Evolutionary conservation across 345 rosid genomes (phyloP).

Genomic region (Lumnitzera racemosa): DNA sequence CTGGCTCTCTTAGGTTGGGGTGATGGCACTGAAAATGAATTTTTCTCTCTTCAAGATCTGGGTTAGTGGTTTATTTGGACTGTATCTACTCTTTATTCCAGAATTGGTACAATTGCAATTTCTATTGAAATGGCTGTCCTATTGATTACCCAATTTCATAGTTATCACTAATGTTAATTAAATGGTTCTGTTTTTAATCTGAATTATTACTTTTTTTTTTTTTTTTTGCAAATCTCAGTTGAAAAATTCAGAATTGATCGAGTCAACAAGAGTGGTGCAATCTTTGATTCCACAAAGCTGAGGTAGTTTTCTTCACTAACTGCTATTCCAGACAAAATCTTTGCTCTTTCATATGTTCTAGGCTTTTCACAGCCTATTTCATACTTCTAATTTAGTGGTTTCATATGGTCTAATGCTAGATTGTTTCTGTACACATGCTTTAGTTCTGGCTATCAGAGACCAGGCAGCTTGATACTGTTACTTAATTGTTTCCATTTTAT

Average conservation of each 20-base stretch:
- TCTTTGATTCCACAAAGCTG: slow-evolving; percentile 77
- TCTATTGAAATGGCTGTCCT: no score
- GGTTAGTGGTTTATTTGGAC: slow-evolving; percentile 32
- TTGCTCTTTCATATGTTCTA: slow-evolving; percentile 1
- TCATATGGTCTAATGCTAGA: no score
- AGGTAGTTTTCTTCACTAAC: slow-evolving; percentile 38
- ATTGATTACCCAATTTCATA: no score
- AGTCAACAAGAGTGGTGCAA: slow-evolving; percentile 83
- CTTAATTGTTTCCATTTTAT: no score
- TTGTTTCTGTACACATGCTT: no score
- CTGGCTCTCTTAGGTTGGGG: slow-evolving; percentile 97
- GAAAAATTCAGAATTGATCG: slow-evolving; percentile 75
- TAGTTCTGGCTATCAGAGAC: no score
- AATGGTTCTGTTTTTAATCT: slow-evolving; percentile 7
- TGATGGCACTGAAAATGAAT: slow-evolving; percentile 96
- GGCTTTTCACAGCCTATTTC: no score
- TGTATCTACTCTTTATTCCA: no score
- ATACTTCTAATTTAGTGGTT: no score
- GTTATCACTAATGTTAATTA: no score
- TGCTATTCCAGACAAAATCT: background rate
- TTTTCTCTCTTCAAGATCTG: slow-evolving; percentile 73
- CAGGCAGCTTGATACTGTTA: no score
- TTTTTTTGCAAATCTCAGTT: slow-evolving; percentile 41
- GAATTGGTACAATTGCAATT: no score
- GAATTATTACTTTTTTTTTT: background rate